phyloP scores from a whole-genome alignment of 2,329 filamentous ascomycete genomes.

The Phaeosphaeriaceae sp. region DNA sequence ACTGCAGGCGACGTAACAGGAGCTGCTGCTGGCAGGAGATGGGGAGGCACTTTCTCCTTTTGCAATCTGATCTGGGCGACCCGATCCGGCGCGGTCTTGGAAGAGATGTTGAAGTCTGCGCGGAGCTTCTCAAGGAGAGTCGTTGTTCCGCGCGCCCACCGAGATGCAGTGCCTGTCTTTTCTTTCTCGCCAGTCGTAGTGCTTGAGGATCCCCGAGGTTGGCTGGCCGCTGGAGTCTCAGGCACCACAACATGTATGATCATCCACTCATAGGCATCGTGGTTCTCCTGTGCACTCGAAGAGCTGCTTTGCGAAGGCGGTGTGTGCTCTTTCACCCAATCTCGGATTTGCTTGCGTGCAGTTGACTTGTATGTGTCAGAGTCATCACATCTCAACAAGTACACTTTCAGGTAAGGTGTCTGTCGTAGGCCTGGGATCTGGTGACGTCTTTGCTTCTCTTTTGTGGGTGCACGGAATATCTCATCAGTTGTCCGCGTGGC shows the following conservation, averaged over 20 bases:
- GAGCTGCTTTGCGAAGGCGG: constrained; percentile 62
- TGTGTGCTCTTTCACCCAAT: constrained; percentile 86
- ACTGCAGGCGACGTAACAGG: constrained; percentile 43
- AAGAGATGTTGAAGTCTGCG: constrained; percentile 84
- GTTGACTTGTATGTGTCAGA: constrained; percentile 89
- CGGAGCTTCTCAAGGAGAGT: constrained; percentile 89
- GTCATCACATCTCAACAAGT: constrained; percentile 91
- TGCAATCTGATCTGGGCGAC: constrained; percentile 84
- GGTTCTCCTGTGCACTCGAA: constrained; percentile 79
- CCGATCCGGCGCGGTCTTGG: constrained; percentile 76
- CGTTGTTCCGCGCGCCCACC: constrained; percentile 80
- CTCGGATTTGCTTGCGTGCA: constrained; percentile 78
- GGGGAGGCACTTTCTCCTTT: constrained; percentile 55
- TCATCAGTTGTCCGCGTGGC: constrained; percentile 35
- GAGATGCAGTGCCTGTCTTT: constrained; percentile 68
- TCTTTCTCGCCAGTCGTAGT: constrained; percentile 66
- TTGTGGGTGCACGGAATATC: constrained; percentile 25
- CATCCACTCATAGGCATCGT: constrained; percentile 96
- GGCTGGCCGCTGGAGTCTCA: constrained; percentile 79
- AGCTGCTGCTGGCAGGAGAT: constrained; percentile 53
- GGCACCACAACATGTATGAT: constrained; percentile 92
- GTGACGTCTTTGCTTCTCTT: constrained; percentile 71
- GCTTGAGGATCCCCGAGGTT: constrained; percentile 68
- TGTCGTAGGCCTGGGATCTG: constrained; percentile 93
- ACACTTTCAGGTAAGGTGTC: constrained; percentile 92